Evolutionary conservation across 2,329 filamentous ascomycete species (phyloP), one percentile per base, ranked within the genome.

Genomic region (Penicillium crustosum): DNA sequence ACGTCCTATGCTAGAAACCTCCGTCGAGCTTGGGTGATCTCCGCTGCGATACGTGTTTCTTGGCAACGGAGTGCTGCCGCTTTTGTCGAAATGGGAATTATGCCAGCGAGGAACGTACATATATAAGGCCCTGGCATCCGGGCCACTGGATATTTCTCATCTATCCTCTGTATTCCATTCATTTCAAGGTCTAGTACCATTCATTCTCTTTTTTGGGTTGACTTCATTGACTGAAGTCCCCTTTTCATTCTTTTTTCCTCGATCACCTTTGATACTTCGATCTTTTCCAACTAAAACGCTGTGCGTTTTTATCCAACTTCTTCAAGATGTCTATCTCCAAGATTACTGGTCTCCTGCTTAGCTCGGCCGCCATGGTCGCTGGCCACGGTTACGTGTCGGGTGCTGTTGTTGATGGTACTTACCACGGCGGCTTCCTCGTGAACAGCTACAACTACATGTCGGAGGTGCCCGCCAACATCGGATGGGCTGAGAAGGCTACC

Each of bases 401-500:
- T 55, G 71, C 73, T 48, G 65, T 75, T 39, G 68, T 73, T 52
- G 74, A 73, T 48, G 73, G 71, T 39, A 60, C 61, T 33, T 75
- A 70, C 64, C 73, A 77, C 56, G 64, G 66, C 27, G 79, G 79
- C 42, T 81, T 77, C 67, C 65, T 78, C 45, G 68, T 75, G 41
- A 64, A 60, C 58, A 53, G 61, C 21, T 78, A 73, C 61, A 61
- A 64, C 45, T 78, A 78, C 61, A 61, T 57, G 53, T 61, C 60
- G 25, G 64, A 70, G n/a, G 70, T 71, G 19, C 79, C 79, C 2
- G 67, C 75, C 17, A 72, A 75, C 25, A 80, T 84, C 51, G 86
- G 79, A 60, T 88, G 86, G 85, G 77, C 77, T 17, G 80, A 79
- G 45, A 70, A 76, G 6, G 78, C 78, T 49, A 77, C 79, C 38